These are phyloP conservation scores for Apiospora malaysiana DNA, from an alignment of 2,329 filamentous ascomycete species.

Conservation along the genomic window DNA sequence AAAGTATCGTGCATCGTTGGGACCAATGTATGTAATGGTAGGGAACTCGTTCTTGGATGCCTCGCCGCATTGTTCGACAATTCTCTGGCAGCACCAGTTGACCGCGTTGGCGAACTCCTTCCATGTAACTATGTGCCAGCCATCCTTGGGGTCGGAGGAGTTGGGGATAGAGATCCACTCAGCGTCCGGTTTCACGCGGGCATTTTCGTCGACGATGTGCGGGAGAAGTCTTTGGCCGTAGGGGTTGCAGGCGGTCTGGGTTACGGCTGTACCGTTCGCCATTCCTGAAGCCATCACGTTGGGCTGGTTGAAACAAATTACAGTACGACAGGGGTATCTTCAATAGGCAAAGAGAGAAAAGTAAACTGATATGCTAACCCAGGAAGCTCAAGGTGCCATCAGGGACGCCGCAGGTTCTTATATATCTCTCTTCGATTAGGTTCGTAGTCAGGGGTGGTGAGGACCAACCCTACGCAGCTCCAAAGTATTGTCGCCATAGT, in stretches of 20 bases:
- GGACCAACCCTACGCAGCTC: background rate
- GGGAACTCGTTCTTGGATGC: conserved; percentile 37
- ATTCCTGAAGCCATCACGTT: conserved; percentile 1
- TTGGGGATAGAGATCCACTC: conserved; percentile 44
- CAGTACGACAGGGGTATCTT: background rate
- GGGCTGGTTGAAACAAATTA: background rate
- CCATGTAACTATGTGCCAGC: conserved; percentile 47
- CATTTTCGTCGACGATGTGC: conserved; percentile 46
- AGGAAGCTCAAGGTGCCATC: background rate
- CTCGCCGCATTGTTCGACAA: conserved; percentile 38
- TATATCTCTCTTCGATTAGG: background rate
- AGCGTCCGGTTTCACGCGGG: conserved; percentile 40
- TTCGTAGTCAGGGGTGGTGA: background rate
- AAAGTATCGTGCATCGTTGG: conserved; percentile 40
- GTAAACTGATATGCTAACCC: background rate
- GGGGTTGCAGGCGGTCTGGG: conserved; percentile 8
- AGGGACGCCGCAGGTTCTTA: background rate
- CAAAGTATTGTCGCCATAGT: background rate
- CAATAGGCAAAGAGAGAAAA: background rate
- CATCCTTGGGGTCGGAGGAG: conserved; percentile 44
- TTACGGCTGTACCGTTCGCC: background rate
- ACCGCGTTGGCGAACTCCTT: conserved; percentile 46
- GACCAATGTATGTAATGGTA: conserved; percentile 53
- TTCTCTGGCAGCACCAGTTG: conserved; percentile 44
- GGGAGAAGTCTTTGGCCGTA: conserved; percentile 40